Conservation (phyloP, 176 grass and related monocot genomes). For the Eleusine coracana region DNA sequence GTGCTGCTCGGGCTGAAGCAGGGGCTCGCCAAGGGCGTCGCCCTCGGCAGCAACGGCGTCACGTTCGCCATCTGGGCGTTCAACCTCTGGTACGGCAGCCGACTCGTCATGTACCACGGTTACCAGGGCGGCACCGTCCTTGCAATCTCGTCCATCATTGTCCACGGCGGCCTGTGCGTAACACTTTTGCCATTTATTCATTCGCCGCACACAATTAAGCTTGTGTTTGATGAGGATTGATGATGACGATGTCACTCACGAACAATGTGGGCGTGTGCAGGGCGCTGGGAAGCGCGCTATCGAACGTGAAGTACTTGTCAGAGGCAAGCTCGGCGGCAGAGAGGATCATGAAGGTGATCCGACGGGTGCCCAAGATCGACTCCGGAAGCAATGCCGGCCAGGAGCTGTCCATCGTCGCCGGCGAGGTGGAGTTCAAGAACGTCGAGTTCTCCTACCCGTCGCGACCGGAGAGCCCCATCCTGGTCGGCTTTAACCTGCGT, state of each 20-base stretch:
- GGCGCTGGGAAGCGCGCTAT: constrained; percentile 76
- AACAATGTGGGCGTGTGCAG: constrained; percentile 35
- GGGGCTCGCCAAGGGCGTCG: constrained; percentile 87
- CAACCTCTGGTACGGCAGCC: constrained; percentile 89
- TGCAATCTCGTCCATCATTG: constrained; percentile 60
- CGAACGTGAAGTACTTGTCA: constrained; percentile 90
- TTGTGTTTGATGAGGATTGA: neutral
- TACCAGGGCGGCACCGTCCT: constrained; percentile 82
- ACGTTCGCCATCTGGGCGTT: constrained; percentile 90
- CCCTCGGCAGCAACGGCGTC: constrained; percentile 89
- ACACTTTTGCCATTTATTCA: neutral
- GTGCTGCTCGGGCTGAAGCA: constrained; percentile 72
- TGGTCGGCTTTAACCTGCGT: constrained; percentile 75
- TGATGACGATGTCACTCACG: neutral
- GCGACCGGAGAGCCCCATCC: constrained; percentile 72
- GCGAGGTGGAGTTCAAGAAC: constrained; percentile 78
- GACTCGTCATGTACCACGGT: constrained; percentile 93
- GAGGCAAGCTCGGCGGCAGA: constrained; percentile 82
- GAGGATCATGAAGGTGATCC: constrained; percentile 69
- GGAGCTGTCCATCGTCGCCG: constrained; percentile 57
- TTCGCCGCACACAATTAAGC: neutral
- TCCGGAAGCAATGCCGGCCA: constrained; percentile 69
- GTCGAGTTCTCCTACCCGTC: constrained; percentile 91
- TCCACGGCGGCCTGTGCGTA: constrained; percentile 83
- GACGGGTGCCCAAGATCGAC: constrained; percentile 83